A percentile compares a stretch with the other conserved stretches of the same genome.
Evolutionary conservation across 192 early-diverging fungal species (phyloP).

Genomic region (Coemansia sp.): DNA sequence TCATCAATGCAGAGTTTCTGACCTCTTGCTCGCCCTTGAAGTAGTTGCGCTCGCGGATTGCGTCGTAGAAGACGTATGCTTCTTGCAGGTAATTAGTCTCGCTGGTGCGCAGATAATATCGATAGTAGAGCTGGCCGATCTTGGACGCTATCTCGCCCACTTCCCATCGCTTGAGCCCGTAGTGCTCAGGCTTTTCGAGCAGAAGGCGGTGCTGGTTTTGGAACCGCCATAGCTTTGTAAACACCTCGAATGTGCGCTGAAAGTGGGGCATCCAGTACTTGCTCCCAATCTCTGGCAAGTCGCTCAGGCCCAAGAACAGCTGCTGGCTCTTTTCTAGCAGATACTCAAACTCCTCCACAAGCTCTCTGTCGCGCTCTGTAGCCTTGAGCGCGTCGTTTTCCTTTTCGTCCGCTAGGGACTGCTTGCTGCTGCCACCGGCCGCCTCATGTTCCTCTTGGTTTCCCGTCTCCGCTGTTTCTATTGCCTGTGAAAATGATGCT

Average conservation of each 20-base stretch:
- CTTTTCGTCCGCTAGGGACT: constrained; percentile 4
- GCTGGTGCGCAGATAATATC: constrained; percentile 85
- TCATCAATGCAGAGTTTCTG: constrained; percentile 88
- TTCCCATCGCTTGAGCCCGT: constrained; percentile 95
- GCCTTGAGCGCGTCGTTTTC: constrained; percentile 14
- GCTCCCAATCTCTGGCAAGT: constrained; percentile 54
- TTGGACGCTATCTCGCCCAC: constrained; percentile 98
- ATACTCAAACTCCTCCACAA: constrained; percentile 89
- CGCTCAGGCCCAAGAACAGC: constrained; percentile 84
- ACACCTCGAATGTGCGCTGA: constrained; percentile 97
- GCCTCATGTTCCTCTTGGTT: background rate
- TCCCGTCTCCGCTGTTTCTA: constrained; percentile 1
- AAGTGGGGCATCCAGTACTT: constrained; percentile 84
- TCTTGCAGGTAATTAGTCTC: constrained; percentile 97
- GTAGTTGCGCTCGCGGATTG: constrained; percentile 90
- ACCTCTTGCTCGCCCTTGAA: constrained; percentile 92
- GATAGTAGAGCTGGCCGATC: constrained; percentile 90
- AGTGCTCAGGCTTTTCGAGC: constrained; percentile 84
- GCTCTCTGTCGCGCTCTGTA: constrained; percentile 50
- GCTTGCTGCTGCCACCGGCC: constrained; percentile 5
- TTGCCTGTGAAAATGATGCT: background rate
- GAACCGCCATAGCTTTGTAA: constrained; percentile 96
- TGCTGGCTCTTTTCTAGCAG: constrained; percentile 96
- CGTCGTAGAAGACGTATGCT: constrained; percentile 94
- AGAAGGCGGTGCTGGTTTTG: constrained; percentile 85